Percentiles rank a stretch among this genome's conserved stretches.
phyloP scores from a whole-genome alignment of 2,329 filamentous ascomycete genomes.

The Cladosporium oxysporum region DNA sequence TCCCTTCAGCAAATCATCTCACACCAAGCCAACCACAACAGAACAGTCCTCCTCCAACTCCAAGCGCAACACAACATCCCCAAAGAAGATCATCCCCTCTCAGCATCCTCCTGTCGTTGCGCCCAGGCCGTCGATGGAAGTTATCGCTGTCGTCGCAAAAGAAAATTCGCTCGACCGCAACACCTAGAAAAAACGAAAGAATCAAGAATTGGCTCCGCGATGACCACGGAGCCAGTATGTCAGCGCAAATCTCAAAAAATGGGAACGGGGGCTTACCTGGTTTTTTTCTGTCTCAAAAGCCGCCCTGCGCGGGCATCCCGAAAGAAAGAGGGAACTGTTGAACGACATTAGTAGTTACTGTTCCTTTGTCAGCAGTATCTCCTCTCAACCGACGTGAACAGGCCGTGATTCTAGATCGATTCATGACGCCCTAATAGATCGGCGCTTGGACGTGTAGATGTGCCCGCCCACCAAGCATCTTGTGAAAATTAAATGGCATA shows the following conservation, averaged over 20 bases:
- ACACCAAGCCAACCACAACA: neutral
- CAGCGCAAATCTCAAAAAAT: neutral
- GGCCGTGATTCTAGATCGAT: neutral
- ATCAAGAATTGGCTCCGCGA: neutral
- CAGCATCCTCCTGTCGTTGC: neutral
- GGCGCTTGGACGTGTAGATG: neutral
- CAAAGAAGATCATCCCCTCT: neutral
- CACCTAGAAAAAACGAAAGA: neutral
- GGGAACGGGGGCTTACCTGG: neutral
- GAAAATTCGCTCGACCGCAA: neutral
- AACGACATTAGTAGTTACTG: neutral
- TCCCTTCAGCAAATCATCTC: neutral
- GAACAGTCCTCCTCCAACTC: neutral
- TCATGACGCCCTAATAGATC: neutral
- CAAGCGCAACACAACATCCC: neutral
- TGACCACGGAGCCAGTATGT: neutral
- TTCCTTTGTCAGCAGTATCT: neutral
- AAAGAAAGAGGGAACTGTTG: neutral
- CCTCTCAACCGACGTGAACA: neutral
- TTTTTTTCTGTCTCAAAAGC: neutral
- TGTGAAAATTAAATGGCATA: neutral
- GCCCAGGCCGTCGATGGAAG: neutral
- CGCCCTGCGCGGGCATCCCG: neutral
- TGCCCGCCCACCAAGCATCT: neutral
- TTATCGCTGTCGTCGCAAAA: neutral